Evolutionary conservation across 2,329 filamentous ascomycete genomes (phyloP).

Genomic region (Sporothrix phasma): DNA sequence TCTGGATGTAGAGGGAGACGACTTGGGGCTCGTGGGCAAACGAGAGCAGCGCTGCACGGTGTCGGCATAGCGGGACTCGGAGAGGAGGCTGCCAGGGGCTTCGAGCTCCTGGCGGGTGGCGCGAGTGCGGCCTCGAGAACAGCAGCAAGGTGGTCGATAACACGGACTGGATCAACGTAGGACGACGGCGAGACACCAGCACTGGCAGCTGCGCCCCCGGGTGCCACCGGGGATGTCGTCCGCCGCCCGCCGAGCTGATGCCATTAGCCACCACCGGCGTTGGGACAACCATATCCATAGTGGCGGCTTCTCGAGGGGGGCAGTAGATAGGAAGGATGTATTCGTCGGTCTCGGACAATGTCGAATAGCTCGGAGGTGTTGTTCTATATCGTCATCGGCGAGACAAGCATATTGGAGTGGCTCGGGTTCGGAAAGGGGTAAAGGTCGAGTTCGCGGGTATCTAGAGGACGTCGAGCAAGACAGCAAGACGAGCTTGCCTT

Average conservation of each 20-base stretch:
- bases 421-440: neutral
- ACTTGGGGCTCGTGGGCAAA: constrained; percentile 84
- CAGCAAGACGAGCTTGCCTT: neutral
- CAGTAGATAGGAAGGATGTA: neutral
- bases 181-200: constrained; percentile 33
- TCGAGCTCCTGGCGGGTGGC: constrained; percentile 71
- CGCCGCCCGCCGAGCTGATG: constrained; percentile 24
- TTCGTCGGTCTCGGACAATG: neutral
- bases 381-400: constrained; percentile 15
- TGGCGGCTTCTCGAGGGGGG: constrained; percentile 18
- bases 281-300: constrained; percentile 44
- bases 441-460: neutral
- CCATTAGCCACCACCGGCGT: constrained; percentile 35
- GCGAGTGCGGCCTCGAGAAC: constrained; percentile 63
- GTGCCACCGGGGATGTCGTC: neutral
- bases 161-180: constrained; percentile 54
- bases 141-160: constrained; percentile 62
- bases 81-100: constrained; percentile 71
- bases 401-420: constrained; percentile 11
- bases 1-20: constrained; percentile 81
- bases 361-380: neutral
- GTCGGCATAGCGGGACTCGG: constrained; percentile 59
- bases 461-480: neutral
- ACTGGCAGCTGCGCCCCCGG: neutral
- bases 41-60: constrained; percentile 75